Conservation (phyloP, 176 grass and related monocot species). For the Ensete glaucum region DNA sequence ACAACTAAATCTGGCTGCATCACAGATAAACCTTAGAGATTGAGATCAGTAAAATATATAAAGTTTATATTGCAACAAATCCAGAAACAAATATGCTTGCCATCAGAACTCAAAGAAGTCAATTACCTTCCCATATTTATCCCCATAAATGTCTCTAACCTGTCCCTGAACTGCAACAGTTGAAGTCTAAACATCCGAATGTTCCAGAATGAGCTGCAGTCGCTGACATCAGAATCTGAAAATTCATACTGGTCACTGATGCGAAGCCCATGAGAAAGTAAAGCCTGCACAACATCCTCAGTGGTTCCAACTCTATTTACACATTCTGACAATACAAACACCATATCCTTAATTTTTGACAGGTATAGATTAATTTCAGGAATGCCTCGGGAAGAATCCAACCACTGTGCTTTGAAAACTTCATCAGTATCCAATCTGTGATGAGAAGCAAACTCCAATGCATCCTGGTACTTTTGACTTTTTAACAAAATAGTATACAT, state of each 20-base stretch:
- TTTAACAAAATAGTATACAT: slow-evolving; percentile 70
- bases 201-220: slow-evolving; percentile 46
- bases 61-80: not conserved
- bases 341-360: slow-evolving; percentile 68
- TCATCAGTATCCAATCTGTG: slow-evolving; percentile 79
- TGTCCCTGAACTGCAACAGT: slow-evolving; percentile 64
- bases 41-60: not conserved
- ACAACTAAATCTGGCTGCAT: not conserved
- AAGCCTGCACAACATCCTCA: slow-evolving; percentile 55
- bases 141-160: slow-evolving; percentile 85
- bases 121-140: slow-evolving; percentile 96
- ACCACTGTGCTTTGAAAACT: slow-evolving; percentile 80
- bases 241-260: slow-evolving; percentile 64
- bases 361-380: slow-evolving; percentile 65
- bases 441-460: slow-evolving; percentile 54
- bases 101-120: not conserved
- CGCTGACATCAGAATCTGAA: slow-evolving; percentile 35
- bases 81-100: not conserved
- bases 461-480: slow-evolving; percentile 44
- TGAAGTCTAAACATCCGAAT: slow-evolving; percentile 58
- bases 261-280: slow-evolving; percentile 75
- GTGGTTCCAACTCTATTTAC: slow-evolving; percentile 64
- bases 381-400: slow-evolving; percentile 37
- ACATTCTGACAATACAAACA: slow-evolving; percentile 87
- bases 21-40: not conserved